Evolutionary conservation across 495 filamentous ascomycete species (phyloP).

Genomic region (Lasiosphaeris hirsuta): DNA sequence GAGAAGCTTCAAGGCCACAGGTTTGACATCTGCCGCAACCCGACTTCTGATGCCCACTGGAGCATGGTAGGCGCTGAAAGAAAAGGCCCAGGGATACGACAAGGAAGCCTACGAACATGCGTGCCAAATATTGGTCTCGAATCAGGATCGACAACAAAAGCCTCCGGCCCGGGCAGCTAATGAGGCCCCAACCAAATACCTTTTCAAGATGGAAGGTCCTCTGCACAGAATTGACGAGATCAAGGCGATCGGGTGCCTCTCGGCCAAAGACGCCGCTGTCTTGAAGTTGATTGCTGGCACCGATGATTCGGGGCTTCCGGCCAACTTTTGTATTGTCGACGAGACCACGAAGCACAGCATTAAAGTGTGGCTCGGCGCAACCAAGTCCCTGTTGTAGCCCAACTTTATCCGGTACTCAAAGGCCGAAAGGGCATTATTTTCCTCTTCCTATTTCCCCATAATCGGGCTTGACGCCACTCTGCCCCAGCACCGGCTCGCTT

Average conservation of each 20-base stretch:
- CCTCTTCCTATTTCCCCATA: conserved; percentile 32
- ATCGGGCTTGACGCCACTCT: conserved; percentile 41
- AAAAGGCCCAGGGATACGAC: conserved; percentile 13
- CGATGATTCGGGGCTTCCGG: not conserved
- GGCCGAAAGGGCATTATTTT: conserved; percentile 36
- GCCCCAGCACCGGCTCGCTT: conserved; percentile 28
- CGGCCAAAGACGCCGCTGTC: not conserved
- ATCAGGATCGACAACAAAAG: not conserved
- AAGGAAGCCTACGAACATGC: conserved; percentile 18
- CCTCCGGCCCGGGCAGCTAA: not conserved
- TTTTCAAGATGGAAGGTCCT: conserved; percentile 14
- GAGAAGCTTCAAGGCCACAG: not conserved
- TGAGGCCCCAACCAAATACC: not conserved
- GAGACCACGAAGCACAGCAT: not conserved
- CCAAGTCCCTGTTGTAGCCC: conserved; percentile 15
- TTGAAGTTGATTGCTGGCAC: not conserved
- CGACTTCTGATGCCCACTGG: not conserved
- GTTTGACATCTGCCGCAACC: not conserved
- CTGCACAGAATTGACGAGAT: not conserved
- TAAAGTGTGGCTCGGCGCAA: not conserved
- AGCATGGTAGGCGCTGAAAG: conserved; percentile 4
- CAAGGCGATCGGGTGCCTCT: not conserved
- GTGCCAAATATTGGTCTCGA: not conserved
- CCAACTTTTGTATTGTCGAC: not conserved
- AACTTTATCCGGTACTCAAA: conserved; percentile 30